A percentile compares a stretch with the other conserved stretches of the same genome.
Conservation (phyloP, 2,329 filamentous ascomycete genomes). For the Sarocladium kiliense region DNA sequence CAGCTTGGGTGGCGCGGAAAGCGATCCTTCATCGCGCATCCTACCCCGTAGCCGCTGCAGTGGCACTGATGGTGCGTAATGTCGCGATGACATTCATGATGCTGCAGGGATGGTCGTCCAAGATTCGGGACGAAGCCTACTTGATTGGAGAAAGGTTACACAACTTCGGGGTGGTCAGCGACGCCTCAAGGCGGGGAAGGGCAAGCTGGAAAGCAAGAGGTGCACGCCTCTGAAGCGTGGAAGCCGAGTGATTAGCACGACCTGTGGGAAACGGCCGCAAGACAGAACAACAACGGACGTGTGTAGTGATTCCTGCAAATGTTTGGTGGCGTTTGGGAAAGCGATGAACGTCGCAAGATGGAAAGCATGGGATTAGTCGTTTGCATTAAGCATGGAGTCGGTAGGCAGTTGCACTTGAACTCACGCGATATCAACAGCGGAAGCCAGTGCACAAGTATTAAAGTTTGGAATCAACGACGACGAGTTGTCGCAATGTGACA, state of each 20-base stretch:
- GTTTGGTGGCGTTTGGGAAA: too few species aligned
- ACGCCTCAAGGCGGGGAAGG: neutral
- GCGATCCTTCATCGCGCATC: slow-evolving; percentile 50
- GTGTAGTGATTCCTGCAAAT: too few species aligned
- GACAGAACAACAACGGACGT: too few species aligned
- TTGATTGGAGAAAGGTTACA: slow-evolving; percentile 90
- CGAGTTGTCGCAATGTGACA: too few species aligned
- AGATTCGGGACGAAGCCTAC: slow-evolving; percentile 91
- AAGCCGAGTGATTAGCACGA: neutral
- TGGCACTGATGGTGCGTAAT: slow-evolving; percentile 38
- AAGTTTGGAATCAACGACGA: too few species aligned
- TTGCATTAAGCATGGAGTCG: too few species aligned
- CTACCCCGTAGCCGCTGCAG: slow-evolving; percentile 61
- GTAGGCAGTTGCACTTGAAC: too few species aligned
- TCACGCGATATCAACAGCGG: too few species aligned
- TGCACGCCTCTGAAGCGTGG: neutral
- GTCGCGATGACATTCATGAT: slow-evolving; percentile 51
- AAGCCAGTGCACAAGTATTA: too few species aligned
- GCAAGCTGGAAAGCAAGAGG: slow-evolving; percentile 4
- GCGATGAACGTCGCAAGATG: too few species aligned
- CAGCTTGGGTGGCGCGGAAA: slow-evolving; percentile 20
- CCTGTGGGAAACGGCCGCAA: too few species aligned
- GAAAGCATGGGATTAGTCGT: too few species aligned
- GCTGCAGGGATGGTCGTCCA: slow-evolving; percentile 64
- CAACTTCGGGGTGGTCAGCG: slow-evolving; percentile 49